Conservation (phyloP, 179 eudicot genomes). For the Pouteria campechiana region DNA sequence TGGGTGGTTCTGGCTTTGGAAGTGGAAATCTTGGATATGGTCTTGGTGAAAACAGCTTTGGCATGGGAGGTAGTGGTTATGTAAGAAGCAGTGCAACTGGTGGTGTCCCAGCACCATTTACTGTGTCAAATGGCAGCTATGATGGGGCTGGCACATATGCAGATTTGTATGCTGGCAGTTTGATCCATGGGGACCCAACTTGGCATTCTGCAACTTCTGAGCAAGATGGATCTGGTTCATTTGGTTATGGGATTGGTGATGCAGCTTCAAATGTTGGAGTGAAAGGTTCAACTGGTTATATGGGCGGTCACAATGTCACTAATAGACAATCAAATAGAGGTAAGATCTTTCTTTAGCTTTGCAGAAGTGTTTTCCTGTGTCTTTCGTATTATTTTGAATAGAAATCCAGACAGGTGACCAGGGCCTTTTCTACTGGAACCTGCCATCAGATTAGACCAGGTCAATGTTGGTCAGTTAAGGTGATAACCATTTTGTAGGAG, state of each 20-base stretch:
- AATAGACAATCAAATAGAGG: conserved; percentile 81
- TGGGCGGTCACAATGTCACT: conserved; percentile 43
- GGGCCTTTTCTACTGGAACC: too few relatives aligned
- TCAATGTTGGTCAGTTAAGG: too few relatives aligned
- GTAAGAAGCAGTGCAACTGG: conserved; percentile 33
- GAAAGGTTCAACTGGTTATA: conserved; percentile 46
- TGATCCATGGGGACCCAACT: conserved; percentile 39
- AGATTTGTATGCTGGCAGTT: conserved; percentile 32
- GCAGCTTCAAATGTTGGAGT: conserved; percentile 30
- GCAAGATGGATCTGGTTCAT: conserved; percentile 43
- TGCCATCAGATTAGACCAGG: too few relatives aligned
- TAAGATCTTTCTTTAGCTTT: conserved; percentile 8
- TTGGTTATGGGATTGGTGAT: conserved; percentile 55
- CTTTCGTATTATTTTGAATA: neutral
- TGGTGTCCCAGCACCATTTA: conserved; percentile 25
- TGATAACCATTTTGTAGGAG: too few relatives aligned
- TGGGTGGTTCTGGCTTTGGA: conserved; percentile 29
- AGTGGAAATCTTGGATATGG: conserved; percentile 43
- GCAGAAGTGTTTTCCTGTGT: neutral
- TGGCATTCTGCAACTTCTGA: conserved; percentile 57
- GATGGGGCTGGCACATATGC: conserved; percentile 48
- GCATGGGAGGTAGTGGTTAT: conserved; percentile 31
- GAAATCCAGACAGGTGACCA: neutral
- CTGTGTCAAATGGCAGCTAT: conserved; percentile 28
- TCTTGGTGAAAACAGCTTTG: conserved; percentile 41